Percentiles rank a stretch among this genome's conserved stretches.
Conservation (phyloP, 371 early-diverging fungal genomes). For the Dichotomocladium elegans region DNA sequence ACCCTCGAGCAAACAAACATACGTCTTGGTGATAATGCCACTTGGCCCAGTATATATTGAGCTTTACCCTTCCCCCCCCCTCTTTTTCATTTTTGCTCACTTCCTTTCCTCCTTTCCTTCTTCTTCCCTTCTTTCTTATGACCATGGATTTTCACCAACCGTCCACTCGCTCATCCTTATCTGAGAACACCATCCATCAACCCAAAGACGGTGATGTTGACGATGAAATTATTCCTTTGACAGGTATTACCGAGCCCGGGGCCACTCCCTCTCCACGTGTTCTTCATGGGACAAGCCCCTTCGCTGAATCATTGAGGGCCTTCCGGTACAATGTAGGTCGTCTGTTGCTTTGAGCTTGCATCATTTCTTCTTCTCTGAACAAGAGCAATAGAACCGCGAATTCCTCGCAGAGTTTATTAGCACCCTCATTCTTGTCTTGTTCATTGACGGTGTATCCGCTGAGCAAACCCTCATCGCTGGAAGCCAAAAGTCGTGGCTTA, state of each 20-base stretch:
- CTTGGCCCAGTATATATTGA: too few species aligned
- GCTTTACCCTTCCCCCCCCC: neutral
- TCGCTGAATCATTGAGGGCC: conserved; percentile 1
- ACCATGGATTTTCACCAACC: neutral
- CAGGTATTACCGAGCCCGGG: neutral
- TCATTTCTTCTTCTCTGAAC: neutral
- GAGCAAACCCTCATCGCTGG: conserved; percentile 39
- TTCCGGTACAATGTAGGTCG: conserved; percentile 6
- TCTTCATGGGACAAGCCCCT: conserved; percentile 3
- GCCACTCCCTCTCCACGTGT: neutral
- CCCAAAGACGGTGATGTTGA: neutral
- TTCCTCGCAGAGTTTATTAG: conserved; percentile 83
- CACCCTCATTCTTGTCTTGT: conserved; percentile 65
- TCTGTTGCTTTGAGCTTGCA: neutral
- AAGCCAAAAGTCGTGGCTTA: conserved; percentile 33
- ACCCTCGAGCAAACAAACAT: neutral
- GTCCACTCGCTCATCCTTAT: neutral
- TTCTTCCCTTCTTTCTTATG: neutral
- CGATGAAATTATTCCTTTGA: conserved; percentile 7
- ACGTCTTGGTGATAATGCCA: neutral
- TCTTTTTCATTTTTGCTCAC: neutral
- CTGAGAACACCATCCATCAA: neutral
- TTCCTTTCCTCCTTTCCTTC: neutral
- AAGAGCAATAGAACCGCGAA: conserved; percentile 36
- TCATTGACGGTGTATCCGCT: conserved; percentile 67